Evolutionary conservation across 2,329 filamentous ascomycete genomes (phyloP), one percentile per base, ranked within the genome.

Genomic region (Ophiosphaerella narmari): DNA sequence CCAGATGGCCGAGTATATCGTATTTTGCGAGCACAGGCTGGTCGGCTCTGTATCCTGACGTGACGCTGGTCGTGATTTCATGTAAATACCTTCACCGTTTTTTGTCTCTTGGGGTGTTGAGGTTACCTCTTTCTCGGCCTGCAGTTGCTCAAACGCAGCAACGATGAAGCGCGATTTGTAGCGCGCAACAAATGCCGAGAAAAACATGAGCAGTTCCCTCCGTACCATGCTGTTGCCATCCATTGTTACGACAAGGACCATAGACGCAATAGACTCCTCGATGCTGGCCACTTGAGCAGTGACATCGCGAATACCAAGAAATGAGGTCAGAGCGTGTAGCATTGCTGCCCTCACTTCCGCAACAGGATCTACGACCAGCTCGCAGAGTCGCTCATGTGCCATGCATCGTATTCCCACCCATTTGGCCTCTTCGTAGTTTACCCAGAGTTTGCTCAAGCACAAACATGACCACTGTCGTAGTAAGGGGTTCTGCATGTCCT

Each of bases 161-260:
- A 97, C 92, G 36, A 96, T 74, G 65, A 99, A 96, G 61, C 95
- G 96, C 70, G 86, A 91, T 75, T 96, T 88, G 69, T 97, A 97
- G 35, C 93, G 88, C 53, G 89, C 84, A 40, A 96, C 86, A 67
- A 97, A 97, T 24, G 89, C 88, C 0, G 94, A 97, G 60, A 97
- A 86, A 78, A 97, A 97, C 11, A 97, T 89, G 2, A 97, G 78
- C 33, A 97, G 81, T 74, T 99, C 94, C 69, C 92, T 95, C 39
- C 94, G 87, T 24, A 99, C 94, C 78, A 97, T 86, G 23, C 91
- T 90, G 65, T 91, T 97, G 31, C 93, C 94, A 73, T 99, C 94
- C 48, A 91, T 90, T 18, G 90, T 88, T 88, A 97, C 93, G 54
- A 94, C 86, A 36, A 97, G 81, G 36, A 97, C 84, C 11, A 91